These are phyloP conservation scores for Eucalyptus coolabah DNA, from an alignment of 345 rosid species.

Conservation along the genomic window DNA sequence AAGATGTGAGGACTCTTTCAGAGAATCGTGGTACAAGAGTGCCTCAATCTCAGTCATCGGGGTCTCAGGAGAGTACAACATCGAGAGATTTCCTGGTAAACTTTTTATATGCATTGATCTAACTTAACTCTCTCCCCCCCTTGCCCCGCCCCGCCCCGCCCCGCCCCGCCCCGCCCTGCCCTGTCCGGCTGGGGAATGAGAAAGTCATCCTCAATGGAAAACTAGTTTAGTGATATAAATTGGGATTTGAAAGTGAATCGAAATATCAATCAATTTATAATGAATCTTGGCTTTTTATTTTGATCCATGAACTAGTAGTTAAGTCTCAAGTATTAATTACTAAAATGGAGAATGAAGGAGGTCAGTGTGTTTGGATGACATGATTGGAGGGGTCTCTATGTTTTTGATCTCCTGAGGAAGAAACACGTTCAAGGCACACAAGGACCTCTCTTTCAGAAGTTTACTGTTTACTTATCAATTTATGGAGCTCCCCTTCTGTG, in stretches of 20 bases:
- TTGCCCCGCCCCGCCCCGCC: fast-evolving
- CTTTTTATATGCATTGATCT: neutral
- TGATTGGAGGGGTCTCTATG: neutral
- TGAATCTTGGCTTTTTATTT: neutral
- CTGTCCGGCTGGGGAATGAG: neutral
- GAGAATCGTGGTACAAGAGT: conserved; percentile 36
- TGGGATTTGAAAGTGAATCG: neutral
- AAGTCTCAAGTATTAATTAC: neutral
- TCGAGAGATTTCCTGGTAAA: conserved; percentile 57
- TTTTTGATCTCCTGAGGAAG: neutral
- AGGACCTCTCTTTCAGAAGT: neutral
- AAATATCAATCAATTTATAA: neutral
- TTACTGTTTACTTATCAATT: neutral
- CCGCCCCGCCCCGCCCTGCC: fast-evolving
- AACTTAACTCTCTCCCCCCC: neutral
- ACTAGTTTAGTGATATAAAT: neutral
- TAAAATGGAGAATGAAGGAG: neutral
- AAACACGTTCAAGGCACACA: neutral
- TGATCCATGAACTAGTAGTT: neutral
- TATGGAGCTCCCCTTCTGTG: neutral
- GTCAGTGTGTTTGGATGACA: neutral
- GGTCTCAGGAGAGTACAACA: conserved; percentile 44
- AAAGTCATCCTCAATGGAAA: neutral
- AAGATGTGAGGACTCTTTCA: conserved; percentile 62
- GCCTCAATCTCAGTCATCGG: conserved; percentile 64